These are phyloP conservation scores for Sporisorium graminicola DNA, from an alignment of 1,284 basidiomycete genomes.

Conservation along the genomic window DNA sequence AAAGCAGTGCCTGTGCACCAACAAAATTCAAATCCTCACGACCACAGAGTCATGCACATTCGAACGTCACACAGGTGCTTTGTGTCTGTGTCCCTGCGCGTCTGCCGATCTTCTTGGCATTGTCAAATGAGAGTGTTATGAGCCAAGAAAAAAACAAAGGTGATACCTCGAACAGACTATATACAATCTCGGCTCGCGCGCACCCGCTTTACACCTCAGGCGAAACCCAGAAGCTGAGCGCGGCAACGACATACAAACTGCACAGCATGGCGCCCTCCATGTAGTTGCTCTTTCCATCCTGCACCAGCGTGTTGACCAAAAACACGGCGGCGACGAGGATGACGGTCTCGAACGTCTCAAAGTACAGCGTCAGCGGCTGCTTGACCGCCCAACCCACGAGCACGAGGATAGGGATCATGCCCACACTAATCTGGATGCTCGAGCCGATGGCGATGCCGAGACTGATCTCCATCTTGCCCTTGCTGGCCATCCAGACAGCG, in stretches of 20 bases:
- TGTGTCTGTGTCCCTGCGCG: too few species aligned
- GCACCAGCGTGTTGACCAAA: slow-evolving; percentile 67
- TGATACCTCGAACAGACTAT: neutral
- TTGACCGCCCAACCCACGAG: slow-evolving; percentile 69
- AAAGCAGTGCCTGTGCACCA: too few species aligned
- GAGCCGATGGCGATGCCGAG: slow-evolving; percentile 90
- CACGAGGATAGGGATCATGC: slow-evolving; percentile 68
- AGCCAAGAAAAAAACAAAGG: too few species aligned
- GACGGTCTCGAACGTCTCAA: slow-evolving; percentile 67
- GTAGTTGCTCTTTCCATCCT: slow-evolving; percentile 68
- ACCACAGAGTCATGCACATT: too few species aligned
- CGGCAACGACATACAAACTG: slow-evolving; percentile 60
- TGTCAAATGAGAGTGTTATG: neutral
- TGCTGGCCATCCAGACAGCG: slow-evolving; percentile 64
- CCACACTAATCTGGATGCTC: slow-evolving; percentile 72
- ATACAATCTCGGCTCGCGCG: neutral
- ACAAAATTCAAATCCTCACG: too few species aligned
- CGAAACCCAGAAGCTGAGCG: slow-evolving; percentile 65
- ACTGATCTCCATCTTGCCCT: slow-evolving; percentile 69
- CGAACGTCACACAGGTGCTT: too few species aligned
- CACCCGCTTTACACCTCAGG: slow-evolving; percentile 4
- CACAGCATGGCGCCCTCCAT: slow-evolving; percentile 71
- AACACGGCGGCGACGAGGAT: slow-evolving; percentile 67
- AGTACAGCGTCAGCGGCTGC: slow-evolving; percentile 70
- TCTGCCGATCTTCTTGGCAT: neutral